Conservation (phyloP, 345 rosid species). For the Mercurialis annua region DNA sequence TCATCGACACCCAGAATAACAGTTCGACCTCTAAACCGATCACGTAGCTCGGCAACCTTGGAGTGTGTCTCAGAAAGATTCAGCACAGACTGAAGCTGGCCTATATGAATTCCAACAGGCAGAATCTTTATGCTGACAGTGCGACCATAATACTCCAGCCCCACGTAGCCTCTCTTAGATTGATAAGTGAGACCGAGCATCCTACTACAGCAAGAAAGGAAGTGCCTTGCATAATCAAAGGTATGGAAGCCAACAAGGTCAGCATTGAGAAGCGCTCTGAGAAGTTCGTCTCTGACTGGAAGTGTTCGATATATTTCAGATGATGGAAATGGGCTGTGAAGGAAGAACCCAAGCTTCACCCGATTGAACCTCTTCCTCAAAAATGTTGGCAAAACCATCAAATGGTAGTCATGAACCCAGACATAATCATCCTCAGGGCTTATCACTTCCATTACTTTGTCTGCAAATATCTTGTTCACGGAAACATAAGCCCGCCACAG, state of each 20-base stretch:
- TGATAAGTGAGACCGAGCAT: constrained; percentile 92
- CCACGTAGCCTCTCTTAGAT: constrained; percentile 88
- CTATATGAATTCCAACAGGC: constrained; percentile 86
- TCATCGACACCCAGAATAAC: constrained; percentile 91
- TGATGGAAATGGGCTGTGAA: constrained; percentile 92
- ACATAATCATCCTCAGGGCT: constrained; percentile 90
- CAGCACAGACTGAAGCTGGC: constrained; percentile 75
- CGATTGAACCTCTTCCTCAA: constrained; percentile 83
- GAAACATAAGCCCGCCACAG: constrained; percentile 93
- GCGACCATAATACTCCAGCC: constrained; percentile 86
- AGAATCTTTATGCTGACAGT: constrained; percentile 86
- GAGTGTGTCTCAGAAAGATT: constrained; percentile 69
- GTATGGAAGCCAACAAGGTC: constrained; percentile 92
- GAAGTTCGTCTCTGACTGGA: constrained; percentile 79
- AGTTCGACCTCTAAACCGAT: constrained; percentile 54
- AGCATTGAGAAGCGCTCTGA: constrained; percentile 76
- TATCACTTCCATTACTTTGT: constrained; percentile 91
- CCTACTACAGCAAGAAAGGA: constrained; percentile 88
- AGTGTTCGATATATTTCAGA: constrained; percentile 90
- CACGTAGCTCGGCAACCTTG: constrained; percentile 59
- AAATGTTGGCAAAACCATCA: constrained; percentile 92
- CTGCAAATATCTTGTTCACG: constrained; percentile 91
- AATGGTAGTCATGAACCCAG: constrained; percentile 96
- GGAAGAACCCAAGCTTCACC: constrained; percentile 90
- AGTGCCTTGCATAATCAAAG: constrained; percentile 93